phyloP scores from a whole-genome alignment of 164 flowering plant genomes.

The Sextonia rubra region DNA sequence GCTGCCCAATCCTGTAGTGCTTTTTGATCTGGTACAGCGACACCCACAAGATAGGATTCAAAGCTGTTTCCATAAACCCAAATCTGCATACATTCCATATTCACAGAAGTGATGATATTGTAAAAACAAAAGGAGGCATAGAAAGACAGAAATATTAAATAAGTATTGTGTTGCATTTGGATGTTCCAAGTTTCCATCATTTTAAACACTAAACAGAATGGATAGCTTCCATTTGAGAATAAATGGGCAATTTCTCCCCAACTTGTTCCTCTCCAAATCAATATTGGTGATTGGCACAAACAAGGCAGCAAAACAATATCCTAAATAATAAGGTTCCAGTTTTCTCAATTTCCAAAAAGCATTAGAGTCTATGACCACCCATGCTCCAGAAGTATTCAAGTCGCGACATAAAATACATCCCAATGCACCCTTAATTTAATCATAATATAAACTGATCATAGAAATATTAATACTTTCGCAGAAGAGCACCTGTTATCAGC shows the following conservation, averaged over 20 bases:
- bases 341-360: background rate
- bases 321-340: background rate
- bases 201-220: background rate
- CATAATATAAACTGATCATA: no score
- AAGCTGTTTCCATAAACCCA: constrained; percentile 99
- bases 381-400: no score
- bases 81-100: constrained; percentile 37
- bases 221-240: background rate
- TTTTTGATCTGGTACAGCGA: constrained; percentile 72
- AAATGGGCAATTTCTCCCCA: background rate
- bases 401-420: no score
- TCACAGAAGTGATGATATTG: background rate
- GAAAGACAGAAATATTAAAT: background rate
- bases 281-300: background rate
- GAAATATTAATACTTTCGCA: background rate
- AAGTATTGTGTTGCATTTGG: background rate
- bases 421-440: no score
- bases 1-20: constrained; percentile 86
- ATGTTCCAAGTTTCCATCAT: background rate
- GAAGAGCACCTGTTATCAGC: background rate
- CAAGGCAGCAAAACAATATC: background rate
- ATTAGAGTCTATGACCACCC: background rate
- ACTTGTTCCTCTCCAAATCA: background rate
- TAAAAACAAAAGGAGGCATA: background rate
- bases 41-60: constrained; percentile 90